These are phyloP conservation scores for Kwoniella pini DNA, from an alignment of 768 basidiomycete genomes.

Conservation along the genomic window DNA sequence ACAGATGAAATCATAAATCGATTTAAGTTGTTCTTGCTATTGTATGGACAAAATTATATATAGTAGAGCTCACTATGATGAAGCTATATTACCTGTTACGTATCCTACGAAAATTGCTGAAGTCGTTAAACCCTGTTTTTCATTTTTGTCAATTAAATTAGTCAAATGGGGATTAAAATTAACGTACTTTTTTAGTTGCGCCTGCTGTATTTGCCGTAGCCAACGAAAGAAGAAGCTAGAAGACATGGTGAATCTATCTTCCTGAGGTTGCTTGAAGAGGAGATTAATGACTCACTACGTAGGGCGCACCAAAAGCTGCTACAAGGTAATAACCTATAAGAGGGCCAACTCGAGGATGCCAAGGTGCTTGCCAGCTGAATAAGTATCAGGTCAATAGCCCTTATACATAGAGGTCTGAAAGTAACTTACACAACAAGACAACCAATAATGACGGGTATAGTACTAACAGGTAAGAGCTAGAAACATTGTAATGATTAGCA, in stretches of 20 bases:
- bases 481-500: no score
- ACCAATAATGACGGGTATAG: slow-evolving; percentile 54
- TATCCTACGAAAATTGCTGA: slow-evolving; percentile 49
- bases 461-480: slow-evolving; percentile 46
- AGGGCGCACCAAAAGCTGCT: slow-evolving; percentile 24
- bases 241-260: neutral
- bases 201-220: slow-evolving; percentile 52
- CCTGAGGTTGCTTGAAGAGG: neutral
- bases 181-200: slow-evolving; percentile 50
- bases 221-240: slow-evolving; percentile 42
- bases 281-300: slow-evolving; percentile 1
- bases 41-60: neutral
- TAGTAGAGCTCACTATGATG: slow-evolving; percentile 19
- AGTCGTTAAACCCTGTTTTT: slow-evolving; percentile 18
- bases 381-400: neutral
- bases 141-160: no score
- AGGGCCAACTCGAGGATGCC: slow-evolving; percentile 49
- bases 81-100: slow-evolving; percentile 42
- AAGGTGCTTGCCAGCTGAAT: slow-evolving; percentile 44
- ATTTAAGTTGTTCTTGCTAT: neutral
- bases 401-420: neutral
- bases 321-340: slow-evolving; percentile 53
- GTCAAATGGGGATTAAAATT: neutral
- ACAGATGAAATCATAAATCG: neutral
- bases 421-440: slow-evolving; percentile 32